Base-by-base conservation (phyloP, 2,329 filamentous ascomycete species). In the Fusarium illudens region DNA sequence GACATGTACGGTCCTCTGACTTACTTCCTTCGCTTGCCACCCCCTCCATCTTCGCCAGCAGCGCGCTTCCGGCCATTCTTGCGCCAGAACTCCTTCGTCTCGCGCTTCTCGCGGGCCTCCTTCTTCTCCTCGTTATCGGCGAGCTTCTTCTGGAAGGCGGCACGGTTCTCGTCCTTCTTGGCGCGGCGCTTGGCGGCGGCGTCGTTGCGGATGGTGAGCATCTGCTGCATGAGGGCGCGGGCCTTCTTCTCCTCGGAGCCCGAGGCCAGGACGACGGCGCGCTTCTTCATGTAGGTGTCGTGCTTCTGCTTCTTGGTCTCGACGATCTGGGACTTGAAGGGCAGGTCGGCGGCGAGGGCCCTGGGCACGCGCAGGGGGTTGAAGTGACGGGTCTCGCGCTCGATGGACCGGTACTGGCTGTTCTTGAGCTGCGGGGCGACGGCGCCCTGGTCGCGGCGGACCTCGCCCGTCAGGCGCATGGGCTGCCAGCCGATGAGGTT, bases 381-480 rank as follows among this genome's bases (percentile, higher is more conserved):
- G 84, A 96, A 96, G 81, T 92, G 90, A 30, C 92, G 88, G 8
- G 86, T 85, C 62, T 84, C 81, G 32, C 89, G 88, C 80, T 90
- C 88, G 36, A 92, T 83, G 60, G 83, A 79, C 68, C 90, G 90
- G 85, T 99, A 99, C 60, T 92, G 88, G 67, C 91, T 94, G 83
- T 99, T 95, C 78, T 91, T 92, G 72, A 90, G 86, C 75, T 90
- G 85, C 0, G 96, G 96, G 1, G 94, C 95, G 7, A 90, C 81
- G 46, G 98, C 83, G 65, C 86, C 86, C 78, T 93, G 82, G 54
- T 90, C 92, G 44, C 89, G 89, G 39, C 96, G 93, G 69, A 99
- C 92, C 81, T 97, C 89, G 61, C 96, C 96, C 0, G 96, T 98
- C 36, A 97, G 84, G 22, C 96, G 92, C 96, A 99, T 99, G 57